Conservation (phyloP, 2,329 filamentous ascomycete species). For the Neurospora sp. region DNA sequence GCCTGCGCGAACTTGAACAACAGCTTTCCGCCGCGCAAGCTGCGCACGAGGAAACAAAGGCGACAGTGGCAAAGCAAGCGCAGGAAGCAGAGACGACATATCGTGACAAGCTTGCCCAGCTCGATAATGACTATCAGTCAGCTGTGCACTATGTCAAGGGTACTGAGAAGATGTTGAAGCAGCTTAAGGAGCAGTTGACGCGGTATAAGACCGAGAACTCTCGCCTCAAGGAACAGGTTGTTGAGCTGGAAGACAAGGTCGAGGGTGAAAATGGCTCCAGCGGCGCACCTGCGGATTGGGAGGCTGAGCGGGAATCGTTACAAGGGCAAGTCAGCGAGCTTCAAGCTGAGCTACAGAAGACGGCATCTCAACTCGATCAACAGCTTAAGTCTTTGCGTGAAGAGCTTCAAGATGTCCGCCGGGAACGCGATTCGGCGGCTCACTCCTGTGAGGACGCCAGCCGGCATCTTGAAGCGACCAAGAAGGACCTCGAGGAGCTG, state of each 20-base stretch:
- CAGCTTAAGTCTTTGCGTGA: constrained; percentile 58
- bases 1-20: constrained; percentile 76
- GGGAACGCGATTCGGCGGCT: constrained; percentile 59
- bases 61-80: constrained; percentile 64
- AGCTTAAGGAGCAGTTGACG: constrained; percentile 94
- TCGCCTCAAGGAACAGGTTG: constrained; percentile 73
- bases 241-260: constrained; percentile 48
- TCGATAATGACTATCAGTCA: constrained; percentile 96
- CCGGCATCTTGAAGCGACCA: constrained; percentile 47
- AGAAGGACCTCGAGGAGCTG: constrained; percentile 66
- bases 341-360: constrained; percentile 57
- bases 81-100: constrained; percentile 84
- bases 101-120: constrained; percentile 83
- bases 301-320: constrained; percentile 59
- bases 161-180: constrained; percentile 97
- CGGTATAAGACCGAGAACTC: constrained; percentile 83
- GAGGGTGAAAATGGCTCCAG: constrained; percentile 26
- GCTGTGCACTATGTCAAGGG: constrained; percentile 97
- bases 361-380: constrained; percentile 58
- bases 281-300: constrained; percentile 55
- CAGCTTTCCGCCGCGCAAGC: constrained; percentile 69
- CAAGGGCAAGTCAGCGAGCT: constrained; percentile 58
- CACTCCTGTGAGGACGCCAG: constrained; percentile 42
- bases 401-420: constrained; percentile 56
- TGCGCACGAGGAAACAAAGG: constrained; percentile 77